Conservation (phyloP, 345 rosid genomes). For the Dimocarpus longan region DNA sequence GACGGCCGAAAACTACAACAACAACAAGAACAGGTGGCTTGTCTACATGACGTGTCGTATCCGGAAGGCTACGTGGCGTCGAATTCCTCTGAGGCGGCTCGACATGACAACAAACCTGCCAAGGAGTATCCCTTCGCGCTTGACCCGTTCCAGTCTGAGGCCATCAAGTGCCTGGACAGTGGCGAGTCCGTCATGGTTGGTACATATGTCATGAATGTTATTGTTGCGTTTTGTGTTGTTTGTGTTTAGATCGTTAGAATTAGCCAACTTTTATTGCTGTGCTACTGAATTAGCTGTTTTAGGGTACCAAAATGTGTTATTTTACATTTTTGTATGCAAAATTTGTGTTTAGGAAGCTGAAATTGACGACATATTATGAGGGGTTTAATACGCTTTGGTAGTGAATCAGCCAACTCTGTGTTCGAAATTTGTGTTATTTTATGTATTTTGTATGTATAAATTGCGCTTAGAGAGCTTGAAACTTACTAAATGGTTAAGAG, state of each 20-base stretch:
- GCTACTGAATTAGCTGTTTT: no score
- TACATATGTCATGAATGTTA: not conserved
- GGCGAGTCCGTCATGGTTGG: slow-evolving; percentile 93
- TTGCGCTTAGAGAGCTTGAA: not conserved
- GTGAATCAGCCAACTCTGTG: no score
- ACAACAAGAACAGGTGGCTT: not conserved
- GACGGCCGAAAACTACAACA: not conserved
- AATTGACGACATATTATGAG: no score
- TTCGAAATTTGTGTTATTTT: not conserved
- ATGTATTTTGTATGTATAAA: not conserved
- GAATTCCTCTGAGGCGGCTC: not conserved
- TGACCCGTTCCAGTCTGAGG: slow-evolving; percentile 94
- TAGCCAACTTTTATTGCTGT: no score
- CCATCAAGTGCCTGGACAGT: slow-evolving; percentile 83
- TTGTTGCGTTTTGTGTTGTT: not conserved
- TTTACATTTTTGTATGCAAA: no score
- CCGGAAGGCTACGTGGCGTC: slow-evolving; percentile 12
- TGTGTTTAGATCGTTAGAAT: not conserved
- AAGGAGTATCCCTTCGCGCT: slow-evolving; percentile 91
- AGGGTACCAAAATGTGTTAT: no score
- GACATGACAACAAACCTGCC: slow-evolving; percentile 54
- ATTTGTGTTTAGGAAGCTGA: not conserved
- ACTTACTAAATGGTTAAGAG: not conserved
- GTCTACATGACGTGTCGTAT: slow-evolving; percentile 22
- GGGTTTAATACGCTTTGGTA: not conserved